These are phyloP conservation scores for Suhomyces faveliae DNA, from an alignment of 805 yeast genomes.

Conservation along the genomic window DNA sequence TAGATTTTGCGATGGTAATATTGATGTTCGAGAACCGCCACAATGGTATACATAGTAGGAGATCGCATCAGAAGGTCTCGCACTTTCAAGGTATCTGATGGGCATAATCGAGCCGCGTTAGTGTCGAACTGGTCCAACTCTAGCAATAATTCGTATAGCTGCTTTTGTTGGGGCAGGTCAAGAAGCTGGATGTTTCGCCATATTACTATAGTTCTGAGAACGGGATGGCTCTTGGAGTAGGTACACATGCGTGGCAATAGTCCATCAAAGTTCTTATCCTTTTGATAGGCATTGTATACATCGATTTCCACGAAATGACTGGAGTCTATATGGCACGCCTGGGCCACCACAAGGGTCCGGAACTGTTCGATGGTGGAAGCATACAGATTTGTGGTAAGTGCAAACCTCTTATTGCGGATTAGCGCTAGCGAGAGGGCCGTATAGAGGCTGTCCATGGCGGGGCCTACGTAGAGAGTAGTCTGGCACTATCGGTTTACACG, in stretches of 20 bases:
- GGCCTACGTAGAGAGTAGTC: background rate
- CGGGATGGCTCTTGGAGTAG: background rate
- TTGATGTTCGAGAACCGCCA: slow-evolving; percentile 10
- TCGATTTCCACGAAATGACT: slow-evolving; percentile 4
- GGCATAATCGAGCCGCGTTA: slow-evolving; percentile 5
- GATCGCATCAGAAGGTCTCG: slow-evolving; percentile 4
- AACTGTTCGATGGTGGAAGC: background rate
- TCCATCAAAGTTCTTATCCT: background rate
- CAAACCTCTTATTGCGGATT: slow-evolving; percentile 7
- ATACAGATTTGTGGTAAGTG: slow-evolving; percentile 5
- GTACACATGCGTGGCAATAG: slow-evolving; percentile 2
- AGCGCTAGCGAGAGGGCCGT: slow-evolving; percentile 8
- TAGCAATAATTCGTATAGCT: slow-evolving; percentile 9
- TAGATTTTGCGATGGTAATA: slow-evolving; percentile 5
- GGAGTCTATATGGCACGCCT: slow-evolving; percentile 2
- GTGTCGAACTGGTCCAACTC: slow-evolving; percentile 10
- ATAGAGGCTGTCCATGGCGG: slow-evolving; percentile 10
- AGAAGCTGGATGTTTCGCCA: slow-evolving; percentile 7
- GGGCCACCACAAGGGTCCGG: slow-evolving; percentile 4
- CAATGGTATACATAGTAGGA: slow-evolving; percentile 9
- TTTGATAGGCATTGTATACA: background rate
- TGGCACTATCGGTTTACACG: background rate
- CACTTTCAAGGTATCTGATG: background rate
- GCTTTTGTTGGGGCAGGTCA: slow-evolving; percentile 6
- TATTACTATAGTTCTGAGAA: slow-evolving; percentile 6